phyloP scores from a whole-genome alignment of 306 rosid genomes.

The Dryas drummondii region DNA sequence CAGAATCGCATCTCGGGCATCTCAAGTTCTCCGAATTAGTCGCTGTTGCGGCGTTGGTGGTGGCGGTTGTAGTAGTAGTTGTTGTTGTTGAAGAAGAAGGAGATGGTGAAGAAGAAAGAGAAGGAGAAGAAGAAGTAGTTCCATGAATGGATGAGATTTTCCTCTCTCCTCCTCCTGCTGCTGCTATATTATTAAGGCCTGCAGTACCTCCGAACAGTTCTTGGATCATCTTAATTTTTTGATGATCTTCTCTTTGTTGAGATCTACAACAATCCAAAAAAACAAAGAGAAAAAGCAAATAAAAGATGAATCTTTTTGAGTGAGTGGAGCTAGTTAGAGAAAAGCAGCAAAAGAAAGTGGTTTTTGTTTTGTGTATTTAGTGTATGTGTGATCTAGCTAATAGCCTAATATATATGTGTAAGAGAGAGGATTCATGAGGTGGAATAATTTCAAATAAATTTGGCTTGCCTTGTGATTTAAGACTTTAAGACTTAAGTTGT shows the following conservation, averaged over 20 bases:
- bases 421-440: slow-evolving; percentile 13
- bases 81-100: slow-evolving; percentile 30
- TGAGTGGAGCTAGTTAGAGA: slow-evolving; percentile 44
- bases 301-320: slow-evolving; percentile 46
- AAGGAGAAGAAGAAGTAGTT: slow-evolving; percentile 33
- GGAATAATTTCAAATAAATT: slow-evolving; percentile 30
- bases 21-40: slow-evolving; percentile 53
- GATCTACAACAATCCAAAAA: slow-evolving; percentile 81
- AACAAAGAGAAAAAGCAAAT: slow-evolving; percentile 48
- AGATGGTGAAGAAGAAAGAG: slow-evolving; percentile 40
- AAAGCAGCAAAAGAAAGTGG: slow-evolving; percentile 54
- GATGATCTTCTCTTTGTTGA: slow-evolving; percentile 38
- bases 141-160: slow-evolving; percentile 56
- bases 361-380: slow-evolving; percentile 38
- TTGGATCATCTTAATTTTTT: slow-evolving; percentile 58
- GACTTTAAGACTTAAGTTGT: slow-evolving; percentile 35
- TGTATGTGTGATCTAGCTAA: slow-evolving; percentile 12
- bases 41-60: slow-evolving; percentile 14
- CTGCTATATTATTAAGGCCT: slow-evolving; percentile 28
- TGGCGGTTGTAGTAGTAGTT: slow-evolving; percentile 6
- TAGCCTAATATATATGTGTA: slow-evolving; percentile 8
- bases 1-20: slow-evolving; percentile 73
- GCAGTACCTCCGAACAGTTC: slow-evolving; percentile 71
- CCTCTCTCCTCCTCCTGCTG: slow-evolving; percentile 40
- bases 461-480: slow-evolving; percentile 36